Evolutionary conservation across 2,329 filamentous ascomycete species (phyloP).

Genomic region (Clarireedia homoeocarpa): DNA sequence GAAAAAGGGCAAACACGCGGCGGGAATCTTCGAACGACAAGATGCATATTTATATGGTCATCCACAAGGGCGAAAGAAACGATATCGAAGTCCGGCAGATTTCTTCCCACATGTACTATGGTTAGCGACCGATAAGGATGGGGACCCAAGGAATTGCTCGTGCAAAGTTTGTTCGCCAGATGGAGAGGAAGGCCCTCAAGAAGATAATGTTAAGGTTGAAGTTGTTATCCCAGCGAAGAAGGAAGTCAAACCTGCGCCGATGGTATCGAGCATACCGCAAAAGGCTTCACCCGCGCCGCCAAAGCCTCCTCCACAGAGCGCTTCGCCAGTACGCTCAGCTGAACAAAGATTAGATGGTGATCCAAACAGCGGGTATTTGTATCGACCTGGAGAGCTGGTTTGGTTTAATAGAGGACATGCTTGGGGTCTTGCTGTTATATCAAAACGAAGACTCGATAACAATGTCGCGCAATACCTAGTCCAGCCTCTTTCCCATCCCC

Average conservation of each 20-base stretch:
- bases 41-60: conserved; percentile 56
- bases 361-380: conserved; percentile 39
- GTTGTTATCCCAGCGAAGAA: conserved; percentile 11
- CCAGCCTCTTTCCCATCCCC: conserved; percentile 42
- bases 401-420: conserved; percentile 46
- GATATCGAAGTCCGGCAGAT: conserved; percentile 49
- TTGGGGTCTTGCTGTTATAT: conserved; percentile 46
- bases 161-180: conserved; percentile 51
- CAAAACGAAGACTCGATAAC: conserved; percentile 35
- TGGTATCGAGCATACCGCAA: background rate
- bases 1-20: conserved; percentile 34
- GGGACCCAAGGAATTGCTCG: conserved; percentile 44
- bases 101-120: conserved; percentile 53
- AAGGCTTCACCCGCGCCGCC: background rate
- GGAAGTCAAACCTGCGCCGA: conserved; percentile 8
- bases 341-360: conserved; percentile 43
- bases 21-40: conserved; percentile 44
- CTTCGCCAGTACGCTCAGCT: conserved; percentile 4
- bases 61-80: conserved; percentile 46
- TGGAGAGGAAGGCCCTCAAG: conserved; percentile 31
- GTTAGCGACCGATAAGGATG: conserved; percentile 44
- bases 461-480: conserved; percentile 35
- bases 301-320: conserved; percentile 9
- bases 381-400: conserved; percentile 45
- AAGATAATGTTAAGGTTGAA: conserved; percentile 26